Evolutionary conservation across 2,329 filamentous ascomycete genomes (phyloP).

Genomic region (Sporothrix pallida): DNA sequence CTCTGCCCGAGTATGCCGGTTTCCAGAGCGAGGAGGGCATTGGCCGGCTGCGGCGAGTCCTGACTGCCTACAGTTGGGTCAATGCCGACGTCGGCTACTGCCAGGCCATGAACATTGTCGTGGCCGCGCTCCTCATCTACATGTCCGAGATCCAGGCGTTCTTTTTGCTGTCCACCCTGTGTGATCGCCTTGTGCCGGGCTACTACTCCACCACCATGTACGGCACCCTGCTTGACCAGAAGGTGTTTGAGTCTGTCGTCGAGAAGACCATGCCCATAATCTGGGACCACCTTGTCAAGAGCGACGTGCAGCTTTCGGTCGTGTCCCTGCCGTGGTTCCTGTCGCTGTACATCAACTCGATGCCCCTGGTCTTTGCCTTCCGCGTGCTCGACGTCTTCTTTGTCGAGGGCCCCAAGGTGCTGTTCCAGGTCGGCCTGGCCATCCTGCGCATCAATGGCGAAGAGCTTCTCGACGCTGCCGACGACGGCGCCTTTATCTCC

Average conservation of each 20-base stretch:
- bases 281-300: constrained; percentile 97
- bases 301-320: constrained; percentile 94
- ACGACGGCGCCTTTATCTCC: constrained; percentile 96
- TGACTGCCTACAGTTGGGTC: constrained; percentile 97
- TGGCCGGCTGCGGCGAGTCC: constrained; percentile 81
- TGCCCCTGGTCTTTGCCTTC: constrained; percentile 97
- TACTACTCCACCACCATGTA: constrained; percentile 99
- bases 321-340: constrained; percentile 98
- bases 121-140: constrained; percentile 96
- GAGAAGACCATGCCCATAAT: constrained; percentile 98
- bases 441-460: constrained; percentile 97
- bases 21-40: constrained; percentile 98
- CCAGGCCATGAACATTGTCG: constrained; percentile 99
- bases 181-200: constrained; percentile 89
- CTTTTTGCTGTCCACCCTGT: constrained; percentile 87
- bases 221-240: constrained; percentile 92
- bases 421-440: constrained; percentile 96
- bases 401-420: constrained; percentile 92
- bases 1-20: constrained; percentile 93
- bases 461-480: constrained; percentile 87
- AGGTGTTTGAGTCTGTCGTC: constrained; percentile 97
- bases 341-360: constrained; percentile 98
- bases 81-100: constrained; percentile 97
- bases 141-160: constrained; percentile 97
- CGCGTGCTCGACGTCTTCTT: constrained; percentile 97